Base-by-base conservation (phyloP, 2,329 filamentous ascomycete genomes). In the Zymoseptoria pseudotritici region DNA sequence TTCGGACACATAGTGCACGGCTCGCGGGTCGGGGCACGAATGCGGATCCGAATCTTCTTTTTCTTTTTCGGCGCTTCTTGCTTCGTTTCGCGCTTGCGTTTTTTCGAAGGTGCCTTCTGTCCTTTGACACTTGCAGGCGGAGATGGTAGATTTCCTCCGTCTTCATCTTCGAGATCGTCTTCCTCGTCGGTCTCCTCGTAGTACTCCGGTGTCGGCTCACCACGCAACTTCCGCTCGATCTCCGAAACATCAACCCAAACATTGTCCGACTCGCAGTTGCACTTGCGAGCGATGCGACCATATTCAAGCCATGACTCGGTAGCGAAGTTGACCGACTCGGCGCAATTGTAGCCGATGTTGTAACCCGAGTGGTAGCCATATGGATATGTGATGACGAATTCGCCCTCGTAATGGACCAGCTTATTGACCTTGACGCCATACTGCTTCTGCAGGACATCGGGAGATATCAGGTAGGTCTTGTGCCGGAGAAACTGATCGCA, bases 341-440 rank as follows among this genome's bases (percentile, higher is more conserved):
- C 94, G 75, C 94, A 99, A 73, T 99, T 99, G 78, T 99, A 99
- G 17, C 95, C 94, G 46, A 99, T 79, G 69, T 99, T 99, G 75
- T 95, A 99, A 4, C 94, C 94, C 4, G 94, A 99, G 72, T 99
- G 94, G 73, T 99, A 99, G 21, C 94, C 94, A 70, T 97, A 99
- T 0, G 94, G 94, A 72, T 96, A 99, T 0, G 94, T 99, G 65
- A 99, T 96, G 63, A 99, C 91, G 65, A 99, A 99, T 71, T 99
- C 94, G 61, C 94, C 93, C 63, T 96, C 94, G 68, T 96, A 91
- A 55, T 96, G 95, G 11, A 97, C 90, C 63, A 95, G 84, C 71
- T 91, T 93, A 79, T 99, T 99, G 72, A 97, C 95, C 58, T 90
- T 93, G 77, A 99, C 97, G 65, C 91, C 90, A 75, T 90, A 97